Evolutionary conservation across 179 eudicot species (phyloP), one percentile per base, ranked within the genome.

Genomic region (Vitellaria paradoxa): DNA sequence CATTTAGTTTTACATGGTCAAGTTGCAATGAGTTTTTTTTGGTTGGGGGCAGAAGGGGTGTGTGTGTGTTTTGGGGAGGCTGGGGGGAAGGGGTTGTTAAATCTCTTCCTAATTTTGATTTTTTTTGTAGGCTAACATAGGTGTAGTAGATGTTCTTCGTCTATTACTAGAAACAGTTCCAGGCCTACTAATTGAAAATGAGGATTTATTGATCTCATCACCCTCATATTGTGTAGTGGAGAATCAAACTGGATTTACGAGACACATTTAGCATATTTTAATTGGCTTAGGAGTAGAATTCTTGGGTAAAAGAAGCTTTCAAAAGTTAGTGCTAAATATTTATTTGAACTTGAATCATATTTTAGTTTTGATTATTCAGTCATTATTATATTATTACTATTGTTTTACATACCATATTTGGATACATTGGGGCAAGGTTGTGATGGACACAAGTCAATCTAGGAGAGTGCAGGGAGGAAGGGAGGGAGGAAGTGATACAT

Each of bases 131-230:
- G 90, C 83, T 66, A 85, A 83, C 79, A 74, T 79, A 72, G 96
- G 93, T 76, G 88, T 81, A 55, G 92, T 94, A 73, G 96, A 92
- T 82, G 90, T 92, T 37, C 85, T 88, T 80, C 98, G 97, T 67
- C 83, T 94, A 12, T 93, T 92, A 80, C 87, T 90, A 46, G 89
- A 94, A 74, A 76, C 83, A 72, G 73, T 82, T 80, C 85, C 92
- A 15, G 91, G 88, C 73, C 71, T 88, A 47, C 65, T 50, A 75
- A 75, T 92, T 62, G 86, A 83, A 52, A 90, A 91, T 20, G 81
- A 86, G 65, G 97, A 92, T 81, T 71, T 91, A n/a, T n/a, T n/a
- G n/a, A n/a, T n/a, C n/a, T n/a, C n/a, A n/a, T n/a, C n/a, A n/a
- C n/a, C n/a, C n/a, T 75, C 89, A 72, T 80, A 82, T 47, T 70